Conservation (phyloP, 371 early-diverging fungal genomes). For the Lichtheimia ornata region DNA sequence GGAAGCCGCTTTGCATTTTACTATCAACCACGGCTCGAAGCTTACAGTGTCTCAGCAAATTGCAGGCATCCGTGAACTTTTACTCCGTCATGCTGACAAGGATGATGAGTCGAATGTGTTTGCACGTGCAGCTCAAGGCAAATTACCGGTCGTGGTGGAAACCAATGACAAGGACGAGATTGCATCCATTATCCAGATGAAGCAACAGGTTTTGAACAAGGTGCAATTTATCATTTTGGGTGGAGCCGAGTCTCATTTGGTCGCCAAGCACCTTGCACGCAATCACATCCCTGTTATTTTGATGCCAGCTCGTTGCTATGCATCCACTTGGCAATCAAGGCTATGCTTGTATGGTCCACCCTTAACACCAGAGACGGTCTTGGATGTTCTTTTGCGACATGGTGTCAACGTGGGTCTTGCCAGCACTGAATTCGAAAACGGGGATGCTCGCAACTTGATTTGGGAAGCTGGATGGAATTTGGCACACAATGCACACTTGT, state of each 20-base stretch:
- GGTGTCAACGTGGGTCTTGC: slow-evolving; percentile 68
- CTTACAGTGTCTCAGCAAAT: slow-evolving; percentile 68
- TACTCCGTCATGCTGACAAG: slow-evolving; percentile 32
- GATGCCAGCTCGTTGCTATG: slow-evolving; percentile 69
- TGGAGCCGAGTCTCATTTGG: slow-evolving; percentile 74
- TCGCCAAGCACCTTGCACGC: slow-evolving; percentile 60
- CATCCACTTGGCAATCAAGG: slow-evolving; percentile 64
- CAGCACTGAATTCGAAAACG: slow-evolving; percentile 56
- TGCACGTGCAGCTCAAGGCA: slow-evolving; percentile 58
- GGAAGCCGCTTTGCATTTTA: slow-evolving; percentile 64
- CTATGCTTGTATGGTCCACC: slow-evolving; percentile 64
- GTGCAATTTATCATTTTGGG: slow-evolving; percentile 61
- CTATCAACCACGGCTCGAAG: slow-evolving; percentile 30
- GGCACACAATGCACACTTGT: slow-evolving; percentile 34
- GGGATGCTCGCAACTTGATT: slow-evolving; percentile 67
- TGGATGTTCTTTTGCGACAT: slow-evolving; percentile 57
- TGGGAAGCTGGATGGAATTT: slow-evolving; percentile 74
- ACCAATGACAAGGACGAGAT: slow-evolving; percentile 75
- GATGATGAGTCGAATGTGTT: slow-evolving; percentile 33
- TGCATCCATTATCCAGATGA: slow-evolving; percentile 59
- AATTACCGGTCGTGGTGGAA: slow-evolving; percentile 65
- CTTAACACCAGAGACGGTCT: slow-evolving; percentile 51
- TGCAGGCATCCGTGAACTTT: slow-evolving; percentile 54
- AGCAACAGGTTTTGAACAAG: slow-evolving; percentile 32
- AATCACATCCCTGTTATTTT: slow-evolving; percentile 66